Conservation (phyloP, 1,284 basidiomycete species). For the Cutaneotrichosporon sp. region DNA sequence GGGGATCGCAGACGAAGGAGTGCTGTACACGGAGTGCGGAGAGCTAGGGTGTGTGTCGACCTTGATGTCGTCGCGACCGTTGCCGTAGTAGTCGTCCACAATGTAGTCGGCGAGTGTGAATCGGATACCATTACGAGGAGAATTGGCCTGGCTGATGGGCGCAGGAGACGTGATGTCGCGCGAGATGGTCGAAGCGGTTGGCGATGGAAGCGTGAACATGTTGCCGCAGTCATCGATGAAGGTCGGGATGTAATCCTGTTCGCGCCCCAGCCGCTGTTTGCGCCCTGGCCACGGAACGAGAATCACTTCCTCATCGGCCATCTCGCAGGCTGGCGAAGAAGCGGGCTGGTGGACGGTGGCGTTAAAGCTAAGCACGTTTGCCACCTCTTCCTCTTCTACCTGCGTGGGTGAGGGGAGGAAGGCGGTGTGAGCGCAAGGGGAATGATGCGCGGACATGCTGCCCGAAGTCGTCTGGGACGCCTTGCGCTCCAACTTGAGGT, state of each 20-base stretch:
- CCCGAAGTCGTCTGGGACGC: background rate
- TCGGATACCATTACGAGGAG: background rate
- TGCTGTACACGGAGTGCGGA: slow-evolving; percentile 6
- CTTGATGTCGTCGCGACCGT: background rate
- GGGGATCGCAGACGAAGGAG: slow-evolving; percentile 7
- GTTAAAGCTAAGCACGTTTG: background rate
- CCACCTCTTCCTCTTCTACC: background rate
- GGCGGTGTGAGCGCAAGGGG: background rate
- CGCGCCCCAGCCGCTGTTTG: background rate
- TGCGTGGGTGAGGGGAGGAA: background rate
- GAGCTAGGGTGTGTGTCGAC: background rate
- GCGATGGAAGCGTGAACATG: background rate
- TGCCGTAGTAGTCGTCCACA: background rate
- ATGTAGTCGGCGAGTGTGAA: background rate
- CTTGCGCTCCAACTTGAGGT: background rate
- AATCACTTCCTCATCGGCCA: slow-evolving; percentile 10
- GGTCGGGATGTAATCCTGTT: background rate
- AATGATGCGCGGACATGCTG: background rate
- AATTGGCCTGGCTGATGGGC: slow-evolving; percentile 12
- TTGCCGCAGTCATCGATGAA: background rate
- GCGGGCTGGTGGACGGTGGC: background rate
- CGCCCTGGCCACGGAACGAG: slow-evolving; percentile 5
- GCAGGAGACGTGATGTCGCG: slow-evolving; percentile 5
- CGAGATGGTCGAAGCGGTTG: background rate
- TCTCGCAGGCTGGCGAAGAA: background rate